phyloP scores from a whole-genome alignment of 148 eudicot genomes.

The Persicaria tinctoria region DNA sequence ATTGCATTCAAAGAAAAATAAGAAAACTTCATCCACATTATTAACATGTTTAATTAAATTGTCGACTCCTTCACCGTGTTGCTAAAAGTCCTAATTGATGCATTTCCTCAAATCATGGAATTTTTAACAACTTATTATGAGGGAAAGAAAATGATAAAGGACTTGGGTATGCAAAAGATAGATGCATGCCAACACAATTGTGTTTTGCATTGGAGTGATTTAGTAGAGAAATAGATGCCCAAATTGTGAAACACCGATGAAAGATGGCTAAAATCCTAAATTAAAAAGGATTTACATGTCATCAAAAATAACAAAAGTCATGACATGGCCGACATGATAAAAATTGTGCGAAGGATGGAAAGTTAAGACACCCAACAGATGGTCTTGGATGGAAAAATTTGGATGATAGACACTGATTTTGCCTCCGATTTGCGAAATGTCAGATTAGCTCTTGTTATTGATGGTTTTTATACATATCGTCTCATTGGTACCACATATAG shows the following conservation, averaged over 20 bases:
- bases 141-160: neutral
- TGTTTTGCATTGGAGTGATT: neutral
- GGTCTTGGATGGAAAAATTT: no score
- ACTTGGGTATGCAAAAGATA: neutral
- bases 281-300: no score
- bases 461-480: slow-evolving; percentile 6
- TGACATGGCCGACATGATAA: no score
- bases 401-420: neutral
- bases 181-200: slow-evolving; percentile 6
- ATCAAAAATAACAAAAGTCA: no score
- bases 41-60: no score
- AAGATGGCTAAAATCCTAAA: neutral
- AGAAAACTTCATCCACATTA: no score
- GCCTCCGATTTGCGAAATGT: neutral
- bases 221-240: neutral
- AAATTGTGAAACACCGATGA: neutral
- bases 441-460: neutral
- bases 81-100: neutral
- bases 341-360: no score
- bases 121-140: neutral
- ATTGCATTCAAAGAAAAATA: no score
- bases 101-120: neutral
- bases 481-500: neutral
- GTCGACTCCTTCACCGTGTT: neutral
- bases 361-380: no score